A percentile compares a stretch with the other conserved stretches of the same genome.
These are phyloP conservation scores for Apostasia shenzhenica DNA, from an alignment of 106 monocot genomes.

Conservation along the genomic window DNA sequence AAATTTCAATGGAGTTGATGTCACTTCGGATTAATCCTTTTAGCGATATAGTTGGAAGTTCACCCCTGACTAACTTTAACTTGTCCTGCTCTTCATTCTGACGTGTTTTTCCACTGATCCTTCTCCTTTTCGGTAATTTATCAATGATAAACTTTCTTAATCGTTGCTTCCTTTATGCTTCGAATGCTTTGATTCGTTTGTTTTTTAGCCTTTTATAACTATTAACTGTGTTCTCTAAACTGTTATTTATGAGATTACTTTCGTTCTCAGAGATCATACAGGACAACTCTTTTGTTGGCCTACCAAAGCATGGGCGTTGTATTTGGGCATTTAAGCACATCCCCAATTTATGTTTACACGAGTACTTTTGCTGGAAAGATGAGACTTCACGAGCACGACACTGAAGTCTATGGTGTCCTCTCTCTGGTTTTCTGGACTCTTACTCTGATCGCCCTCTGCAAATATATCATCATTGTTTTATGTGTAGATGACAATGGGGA, in stretches of 20 bases:
- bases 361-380: slow-evolving; percentile 56
- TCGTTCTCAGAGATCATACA: slow-evolving; percentile 31
- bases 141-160: no score
- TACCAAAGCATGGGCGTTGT: slow-evolving; percentile 81
- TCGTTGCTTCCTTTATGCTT: not conserved
- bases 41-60: no score
- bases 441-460: slow-evolving; percentile 48
- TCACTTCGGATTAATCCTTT: no score
- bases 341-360: slow-evolving; percentile 66
- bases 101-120: no score
- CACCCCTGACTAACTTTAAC: no score
- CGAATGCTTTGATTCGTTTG: not conserved
- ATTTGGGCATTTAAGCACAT: slow-evolving; percentile 61
- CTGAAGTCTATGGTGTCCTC: slow-evolving; percentile 51
- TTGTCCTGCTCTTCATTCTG: no score
- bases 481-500: slow-evolving; percentile 67
- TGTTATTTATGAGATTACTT: not conserved
- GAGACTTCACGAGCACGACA: slow-evolving; percentile 40
- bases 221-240: not conserved
- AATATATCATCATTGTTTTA: slow-evolving; percentile 63
- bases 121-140: no score
- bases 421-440: slow-evolving; percentile 72
- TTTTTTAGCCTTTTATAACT: slow-evolving; percentile 1
- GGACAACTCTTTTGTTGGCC: slow-evolving; percentile 40
- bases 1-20: no score